Conservation (phyloP, 108 stramenopile species). For the Hondaea fermentalgiana region DNA sequence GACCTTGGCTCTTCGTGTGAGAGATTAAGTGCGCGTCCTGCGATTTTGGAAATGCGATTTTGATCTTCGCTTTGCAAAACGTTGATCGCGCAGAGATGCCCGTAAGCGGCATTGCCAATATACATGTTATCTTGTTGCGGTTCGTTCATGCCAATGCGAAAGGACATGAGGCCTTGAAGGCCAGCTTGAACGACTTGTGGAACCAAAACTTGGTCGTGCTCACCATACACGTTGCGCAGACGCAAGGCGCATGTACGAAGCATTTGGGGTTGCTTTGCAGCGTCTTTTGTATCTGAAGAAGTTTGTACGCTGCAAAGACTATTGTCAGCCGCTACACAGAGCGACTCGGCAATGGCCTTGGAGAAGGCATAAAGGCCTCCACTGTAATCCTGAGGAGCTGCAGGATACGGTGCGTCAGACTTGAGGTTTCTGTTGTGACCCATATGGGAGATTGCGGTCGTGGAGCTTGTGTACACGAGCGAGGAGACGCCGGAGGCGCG, state of each 20-base stretch:
- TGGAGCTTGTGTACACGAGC: not conserved
- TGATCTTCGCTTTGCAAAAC: not conserved
- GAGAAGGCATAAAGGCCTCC: not conserved
- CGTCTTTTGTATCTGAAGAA: not conserved
- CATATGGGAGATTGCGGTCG: not conserved
- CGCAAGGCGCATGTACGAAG: not conserved
- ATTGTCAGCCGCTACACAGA: not conserved
- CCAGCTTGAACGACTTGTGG: not conserved
- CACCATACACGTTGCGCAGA: not conserved
- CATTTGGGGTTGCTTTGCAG: too few species aligned
- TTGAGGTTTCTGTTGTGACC: not conserved
- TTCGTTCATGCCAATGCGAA: not conserved
- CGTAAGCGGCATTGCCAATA: not conserved
- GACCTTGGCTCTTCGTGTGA: not conserved
- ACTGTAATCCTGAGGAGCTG: not conserved
- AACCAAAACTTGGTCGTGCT: not conserved
- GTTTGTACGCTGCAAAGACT: not conserved
- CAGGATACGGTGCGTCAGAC: not conserved
- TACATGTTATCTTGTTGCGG: not conserved
- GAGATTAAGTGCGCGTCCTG: not conserved
- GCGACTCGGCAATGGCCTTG: not conserved
- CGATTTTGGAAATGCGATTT: not conserved
- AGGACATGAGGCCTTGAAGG: not conserved
- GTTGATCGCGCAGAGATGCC: not conserved
- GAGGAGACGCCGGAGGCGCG: not conserved